These are phyloP conservation scores for Penicillium parvum DNA, from an alignment of 495 filamentous ascomycete genomes.

Conservation along the genomic window DNA sequence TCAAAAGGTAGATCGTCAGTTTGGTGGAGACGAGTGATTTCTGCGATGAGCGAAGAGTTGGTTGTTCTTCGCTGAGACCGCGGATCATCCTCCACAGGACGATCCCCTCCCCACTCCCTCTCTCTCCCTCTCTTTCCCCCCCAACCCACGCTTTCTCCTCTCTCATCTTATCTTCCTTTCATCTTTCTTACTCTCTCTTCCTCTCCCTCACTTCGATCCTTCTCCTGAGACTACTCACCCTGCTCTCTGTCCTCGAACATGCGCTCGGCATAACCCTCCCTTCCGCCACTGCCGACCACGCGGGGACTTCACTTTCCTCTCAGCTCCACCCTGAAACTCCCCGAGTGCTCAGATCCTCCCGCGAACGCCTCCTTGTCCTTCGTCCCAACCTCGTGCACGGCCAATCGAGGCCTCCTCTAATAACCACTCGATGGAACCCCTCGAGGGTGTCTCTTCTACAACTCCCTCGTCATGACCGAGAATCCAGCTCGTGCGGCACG, in stretches of 20 bases:
- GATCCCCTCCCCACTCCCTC: conserved; percentile 19
- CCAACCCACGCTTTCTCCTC: neutral
- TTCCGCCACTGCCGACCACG: too few species aligned
- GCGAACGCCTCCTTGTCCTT: neutral
- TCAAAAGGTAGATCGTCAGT: too few species aligned
- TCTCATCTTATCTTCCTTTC: conserved; percentile 1
- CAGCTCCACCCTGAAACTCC: too few species aligned
- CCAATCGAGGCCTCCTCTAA: neutral
- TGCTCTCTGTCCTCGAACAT: neutral
- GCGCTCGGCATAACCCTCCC: neutral
- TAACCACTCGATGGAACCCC: conserved; percentile 12
- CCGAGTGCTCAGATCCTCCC: conserved; percentile 6
- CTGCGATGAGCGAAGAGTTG: too few species aligned
- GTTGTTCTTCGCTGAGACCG: conserved; percentile 4
- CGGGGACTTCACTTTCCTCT: too few species aligned
- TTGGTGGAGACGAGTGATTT: neutral
- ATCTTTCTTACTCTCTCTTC: conserved; percentile 1
- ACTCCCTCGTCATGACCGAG: conserved; percentile 18
- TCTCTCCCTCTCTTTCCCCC: neutral
- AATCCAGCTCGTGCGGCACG: conserved; percentile 5
- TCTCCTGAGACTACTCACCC: neutral
- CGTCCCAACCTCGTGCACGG: too few species aligned
- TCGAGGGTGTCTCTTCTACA: conserved; percentile 7
- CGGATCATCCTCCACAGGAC: conserved; percentile 26
- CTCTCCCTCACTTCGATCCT: neutral